A percentile compares a stretch with the other conserved stretches of the same genome.
These are phyloP conservation scores for Pseudocercospora macadamiae DNA, from an alignment of 2,329 filamentous ascomycete genomes.

Conservation along the genomic window DNA sequence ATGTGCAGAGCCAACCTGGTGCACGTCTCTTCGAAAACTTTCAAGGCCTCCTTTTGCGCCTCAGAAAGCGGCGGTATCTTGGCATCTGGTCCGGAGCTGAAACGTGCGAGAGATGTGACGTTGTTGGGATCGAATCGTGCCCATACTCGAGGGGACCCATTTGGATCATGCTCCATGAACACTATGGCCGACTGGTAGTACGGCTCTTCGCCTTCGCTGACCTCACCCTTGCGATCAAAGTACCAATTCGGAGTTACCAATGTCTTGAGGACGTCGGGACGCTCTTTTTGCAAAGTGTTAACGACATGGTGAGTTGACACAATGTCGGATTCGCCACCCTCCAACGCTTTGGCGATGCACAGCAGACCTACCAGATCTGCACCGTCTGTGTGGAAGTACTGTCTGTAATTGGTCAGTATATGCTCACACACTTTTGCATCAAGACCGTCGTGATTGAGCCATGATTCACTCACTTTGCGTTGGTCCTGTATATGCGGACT, in stretches of 20 bases:
- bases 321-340: constrained; percentile 83
- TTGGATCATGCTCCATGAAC: constrained; percentile 71
- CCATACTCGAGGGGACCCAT: constrained; percentile 64
- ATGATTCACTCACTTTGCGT: constrained; percentile 20
- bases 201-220: constrained; percentile 69
- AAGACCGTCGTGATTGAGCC: neutral
- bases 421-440: neutral
- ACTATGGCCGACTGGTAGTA: constrained; percentile 56
- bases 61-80: constrained; percentile 72
- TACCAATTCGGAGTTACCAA: constrained; percentile 83
- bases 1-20: constrained; percentile 75
- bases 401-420: constrained; percentile 59
- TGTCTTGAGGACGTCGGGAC: constrained; percentile 76
- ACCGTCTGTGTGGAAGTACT: constrained; percentile 86
- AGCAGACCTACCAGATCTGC: constrained; percentile 80
- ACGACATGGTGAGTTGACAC: constrained; percentile 78
- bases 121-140: constrained; percentile 93
- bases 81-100: constrained; percentile 57
- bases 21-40: constrained; percentile 76
- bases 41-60: constrained; percentile 68
- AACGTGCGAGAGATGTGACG: constrained; percentile 73
- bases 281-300: constrained; percentile 74
- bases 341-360: constrained; percentile 75
- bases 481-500: constrained; percentile 85
- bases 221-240: constrained; percentile 88